Base-by-base conservation (phyloP, 768 basidiomycete genomes). In the Clitopilus passeckerianus region DNA sequence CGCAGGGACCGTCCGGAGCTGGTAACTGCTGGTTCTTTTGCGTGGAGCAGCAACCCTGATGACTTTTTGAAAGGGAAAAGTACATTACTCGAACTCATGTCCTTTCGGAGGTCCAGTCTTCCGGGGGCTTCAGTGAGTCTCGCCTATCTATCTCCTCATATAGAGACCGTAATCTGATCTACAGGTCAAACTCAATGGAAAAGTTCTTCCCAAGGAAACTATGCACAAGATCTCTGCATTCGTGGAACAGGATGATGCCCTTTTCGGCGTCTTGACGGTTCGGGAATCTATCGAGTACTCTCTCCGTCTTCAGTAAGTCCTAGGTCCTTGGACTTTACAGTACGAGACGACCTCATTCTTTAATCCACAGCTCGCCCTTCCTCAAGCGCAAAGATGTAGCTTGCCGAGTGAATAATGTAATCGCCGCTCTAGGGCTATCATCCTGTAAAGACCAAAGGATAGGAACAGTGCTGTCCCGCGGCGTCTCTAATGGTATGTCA, bases 221-320 rank as follows among this genome's bases (percentile, higher is more conserved):
- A 78, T 80, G 71, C 71, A 75, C 60, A 70, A 63, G 54, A 77
- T 74, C 53, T 85, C 68, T 6, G 75, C 73, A 6, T 86, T 82
- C 59, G 84, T 85, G 18, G 84, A 86, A 67, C 84, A 86, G 61
- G 80, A 82, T 60, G 85, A 87, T 61, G 79, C 83, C 0, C 71
- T 87, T 1, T 69, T 85, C 8, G 84, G 85, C 6, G 81, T 82
- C 10, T 68, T 86, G 27, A 84, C 85, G 15, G 85, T 84, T 15
- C 71, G 77, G 1, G 84, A 87, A 67, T 83, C 82, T 0, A 73
- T 87, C 30, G 61, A 71, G 0, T 86, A 81, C 65, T 78, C 83
- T 0, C 74, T 83, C 5, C 72, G 78, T 3, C 72, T 86, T 9
- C 76, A 80, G 80, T 80, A 53, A 56, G 77, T 67, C 16, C 16